These are phyloP conservation scores for Tolypocladium album DNA, from an alignment of 2,329 filamentous ascomycete genomes.

Conservation along the genomic window DNA sequence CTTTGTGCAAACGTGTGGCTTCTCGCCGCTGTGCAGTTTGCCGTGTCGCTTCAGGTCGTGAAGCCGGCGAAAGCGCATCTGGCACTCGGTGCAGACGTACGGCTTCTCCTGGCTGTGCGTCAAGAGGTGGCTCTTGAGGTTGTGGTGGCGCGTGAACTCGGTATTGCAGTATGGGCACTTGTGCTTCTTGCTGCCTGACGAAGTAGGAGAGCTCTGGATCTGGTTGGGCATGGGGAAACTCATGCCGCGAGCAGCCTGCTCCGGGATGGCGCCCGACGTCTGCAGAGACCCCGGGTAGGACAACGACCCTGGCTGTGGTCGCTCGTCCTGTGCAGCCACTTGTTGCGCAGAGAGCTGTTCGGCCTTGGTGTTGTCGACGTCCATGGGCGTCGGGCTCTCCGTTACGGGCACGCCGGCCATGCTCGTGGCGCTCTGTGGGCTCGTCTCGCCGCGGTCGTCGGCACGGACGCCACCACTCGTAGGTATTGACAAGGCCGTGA, in stretches of 20 bases:
- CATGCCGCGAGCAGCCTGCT: conserved; percentile 39
- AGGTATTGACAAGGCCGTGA: conserved; percentile 20
- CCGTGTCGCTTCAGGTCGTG: conserved; percentile 94
- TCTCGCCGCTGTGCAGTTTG: conserved; percentile 93
- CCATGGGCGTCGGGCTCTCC: conserved; percentile 43
- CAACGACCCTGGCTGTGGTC: conserved; percentile 36
- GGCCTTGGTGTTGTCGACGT: conserved; percentile 35
- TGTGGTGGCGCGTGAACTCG: conserved; percentile 94
- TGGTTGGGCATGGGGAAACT: conserved; percentile 43
- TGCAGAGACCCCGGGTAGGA: conserved; percentile 45
- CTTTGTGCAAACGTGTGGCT: conserved; percentile 88
- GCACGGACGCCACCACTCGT: conserved; percentile 21
- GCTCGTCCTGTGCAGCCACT: conserved; percentile 39
- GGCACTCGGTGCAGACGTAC: conserved; percentile 86
- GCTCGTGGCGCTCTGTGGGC: conserved; percentile 32
- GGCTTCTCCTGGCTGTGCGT: conserved; percentile 99
- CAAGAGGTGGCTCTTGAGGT: conserved; percentile 91
- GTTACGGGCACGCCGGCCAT: conserved; percentile 32
- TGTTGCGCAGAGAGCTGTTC: conserved; percentile 23
- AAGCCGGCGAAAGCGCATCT: conserved; percentile 81
- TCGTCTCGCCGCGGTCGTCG: conserved; percentile 29
- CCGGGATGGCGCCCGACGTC: conserved; percentile 28
- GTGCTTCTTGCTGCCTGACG: conserved; percentile 66
- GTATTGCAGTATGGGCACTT: conserved; percentile 95
- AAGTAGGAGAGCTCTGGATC: conserved; percentile 44